These are phyloP conservation scores for Mangifera indica DNA, from an alignment of 345 rosid genomes.

Conservation along the genomic window DNA sequence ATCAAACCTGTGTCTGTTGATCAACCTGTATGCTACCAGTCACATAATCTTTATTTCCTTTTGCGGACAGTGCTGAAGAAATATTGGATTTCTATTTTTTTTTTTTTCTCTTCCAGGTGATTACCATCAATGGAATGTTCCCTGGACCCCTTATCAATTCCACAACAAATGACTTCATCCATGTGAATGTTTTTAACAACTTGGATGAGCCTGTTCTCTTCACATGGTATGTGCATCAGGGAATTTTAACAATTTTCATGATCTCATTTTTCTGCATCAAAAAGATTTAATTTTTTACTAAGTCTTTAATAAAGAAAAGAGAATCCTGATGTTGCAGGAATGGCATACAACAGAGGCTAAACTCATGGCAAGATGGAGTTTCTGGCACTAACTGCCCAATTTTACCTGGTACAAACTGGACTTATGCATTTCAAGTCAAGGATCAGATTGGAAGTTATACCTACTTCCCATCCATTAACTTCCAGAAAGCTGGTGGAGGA, in stretches of 20 bases:
- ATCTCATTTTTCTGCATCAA: not conserved
- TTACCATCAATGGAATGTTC: constrained; percentile 59
- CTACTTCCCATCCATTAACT: constrained; percentile 59
- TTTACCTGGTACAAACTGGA: constrained; percentile 49
- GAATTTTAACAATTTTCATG: not conserved
- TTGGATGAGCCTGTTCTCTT: constrained; percentile 63
- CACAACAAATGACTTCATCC: constrained; percentile 49
- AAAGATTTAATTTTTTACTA: not conserved
- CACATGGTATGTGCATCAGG: constrained; percentile 43
- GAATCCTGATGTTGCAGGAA: constrained; percentile 34
- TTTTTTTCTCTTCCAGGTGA: constrained; percentile 32
- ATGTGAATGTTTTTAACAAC: constrained; percentile 49
- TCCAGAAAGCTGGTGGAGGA: constrained; percentile 59
- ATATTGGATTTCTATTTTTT: not conserved
- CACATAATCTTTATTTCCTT: not conserved
- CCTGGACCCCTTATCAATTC: constrained; percentile 67
- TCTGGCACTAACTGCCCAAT: constrained; percentile 74
- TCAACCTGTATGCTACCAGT: constrained; percentile 33
- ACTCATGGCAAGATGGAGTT: constrained; percentile 68
- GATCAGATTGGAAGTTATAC: constrained; percentile 59
- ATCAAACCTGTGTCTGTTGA: constrained; percentile 25
- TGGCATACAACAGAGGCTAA: constrained; percentile 55
- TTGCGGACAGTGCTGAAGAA: not conserved
- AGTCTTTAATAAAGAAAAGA: not conserved
- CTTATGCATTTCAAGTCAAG: constrained; percentile 52